Conservation (phyloP, 495 filamentous ascomycete genomes). For the Hypomontagnella submonticulosa region DNA sequence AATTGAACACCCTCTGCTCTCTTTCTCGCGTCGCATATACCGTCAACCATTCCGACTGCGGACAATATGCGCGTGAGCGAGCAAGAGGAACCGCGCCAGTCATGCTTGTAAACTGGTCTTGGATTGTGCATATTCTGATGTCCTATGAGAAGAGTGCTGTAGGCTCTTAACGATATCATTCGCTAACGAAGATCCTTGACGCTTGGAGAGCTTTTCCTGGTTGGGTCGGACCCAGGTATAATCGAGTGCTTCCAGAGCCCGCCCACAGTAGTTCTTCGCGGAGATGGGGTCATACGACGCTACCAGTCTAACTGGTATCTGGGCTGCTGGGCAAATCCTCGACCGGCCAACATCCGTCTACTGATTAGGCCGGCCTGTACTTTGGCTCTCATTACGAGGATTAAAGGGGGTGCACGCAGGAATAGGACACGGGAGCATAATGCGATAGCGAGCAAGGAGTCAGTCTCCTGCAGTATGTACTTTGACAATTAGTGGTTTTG, state of each 20-base stretch:
- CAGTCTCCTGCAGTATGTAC: no score
- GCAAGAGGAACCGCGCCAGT: constrained; percentile 44
- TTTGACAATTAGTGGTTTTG: constrained; percentile 9
- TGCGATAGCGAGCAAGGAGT: constrained; percentile 18
- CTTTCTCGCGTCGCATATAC: constrained; percentile 29
- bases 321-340: constrained; percentile 19
- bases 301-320: constrained; percentile 33
- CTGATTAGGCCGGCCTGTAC: background rate
- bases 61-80: constrained; percentile 41
- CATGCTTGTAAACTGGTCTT: constrained; percentile 44
- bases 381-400: constrained; percentile 14
- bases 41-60: constrained; percentile 33
- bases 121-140: constrained; percentile 48
- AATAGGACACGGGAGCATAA: constrained; percentile 18
- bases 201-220: constrained; percentile 45
- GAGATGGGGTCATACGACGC: constrained; percentile 43
- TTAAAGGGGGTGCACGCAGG: constrained; percentile 20
- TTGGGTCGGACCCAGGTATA: constrained; percentile 41
- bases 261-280: constrained; percentile 27
- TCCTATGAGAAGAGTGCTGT: constrained; percentile 46
- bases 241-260: constrained; percentile 41
- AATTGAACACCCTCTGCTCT: constrained; percentile 14
- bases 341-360: constrained; percentile 13
- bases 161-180: constrained; percentile 46
- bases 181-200: constrained; percentile 37